These are phyloP conservation scores for Clavulina sp. DNA, from an alignment of 768 basidiomycete species.

Conservation along the genomic window DNA sequence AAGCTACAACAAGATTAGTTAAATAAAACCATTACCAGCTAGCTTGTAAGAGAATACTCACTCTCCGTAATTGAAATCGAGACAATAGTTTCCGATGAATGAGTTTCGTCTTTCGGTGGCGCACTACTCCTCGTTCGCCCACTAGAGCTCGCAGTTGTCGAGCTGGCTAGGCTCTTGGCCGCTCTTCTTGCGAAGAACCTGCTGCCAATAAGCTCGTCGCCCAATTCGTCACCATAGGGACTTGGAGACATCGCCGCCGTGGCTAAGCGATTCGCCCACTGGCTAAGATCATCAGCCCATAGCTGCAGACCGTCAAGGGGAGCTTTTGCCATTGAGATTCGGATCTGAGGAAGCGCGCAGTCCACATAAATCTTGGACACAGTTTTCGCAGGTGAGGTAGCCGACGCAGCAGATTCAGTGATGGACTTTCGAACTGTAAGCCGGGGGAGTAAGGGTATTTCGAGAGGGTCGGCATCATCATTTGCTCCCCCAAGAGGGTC, in stretches of 20 bases:
- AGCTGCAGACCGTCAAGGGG: slow-evolving; percentile 64
- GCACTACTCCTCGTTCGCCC: slow-evolving; percentile 1
- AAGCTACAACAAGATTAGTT: slow-evolving; percentile 14
- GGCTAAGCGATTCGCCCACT: slow-evolving; percentile 37
- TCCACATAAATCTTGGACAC: slow-evolving; percentile 16
- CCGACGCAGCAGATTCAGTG: not conserved
- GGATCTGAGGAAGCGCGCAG: slow-evolving; percentile 33
- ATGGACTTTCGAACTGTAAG: not conserved
- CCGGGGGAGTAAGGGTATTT: not conserved
- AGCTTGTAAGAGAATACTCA: not conserved
- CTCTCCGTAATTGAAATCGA: slow-evolving; percentile 4
- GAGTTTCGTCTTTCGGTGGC: no score
- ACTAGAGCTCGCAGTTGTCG: slow-evolving; percentile 9
- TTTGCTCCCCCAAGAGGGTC: no score
- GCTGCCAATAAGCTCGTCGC: slow-evolving; percentile 65
- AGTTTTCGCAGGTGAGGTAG: not conserved
- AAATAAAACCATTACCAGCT: slow-evolving; percentile 15
- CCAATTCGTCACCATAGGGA: no score
- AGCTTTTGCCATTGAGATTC: slow-evolving; percentile 35
- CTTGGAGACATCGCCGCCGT: slow-evolving; percentile 6
- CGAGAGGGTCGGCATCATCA: not conserved
- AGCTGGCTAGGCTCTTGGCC: slow-evolving; percentile 12
- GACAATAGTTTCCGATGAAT: not conserved
- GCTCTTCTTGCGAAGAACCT: slow-evolving; percentile 49
- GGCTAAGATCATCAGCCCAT: slow-evolving; percentile 75